These are phyloP conservation scores for Chenopodium album DNA, from an alignment of 148 eudicot species.

Conservation along the genomic window DNA sequence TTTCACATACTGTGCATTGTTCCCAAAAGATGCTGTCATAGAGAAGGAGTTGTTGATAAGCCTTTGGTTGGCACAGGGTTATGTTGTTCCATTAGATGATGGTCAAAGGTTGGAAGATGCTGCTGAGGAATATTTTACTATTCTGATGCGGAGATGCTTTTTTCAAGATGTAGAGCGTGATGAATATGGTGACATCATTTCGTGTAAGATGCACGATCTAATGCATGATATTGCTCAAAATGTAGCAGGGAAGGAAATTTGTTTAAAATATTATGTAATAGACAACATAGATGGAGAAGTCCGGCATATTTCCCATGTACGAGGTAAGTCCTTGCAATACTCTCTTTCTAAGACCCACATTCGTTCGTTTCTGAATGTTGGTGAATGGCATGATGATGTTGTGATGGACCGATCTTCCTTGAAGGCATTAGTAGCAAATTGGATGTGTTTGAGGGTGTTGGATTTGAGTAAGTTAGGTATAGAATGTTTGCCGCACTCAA, in stretches of 20 bases:
- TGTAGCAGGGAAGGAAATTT: constrained; percentile 3
- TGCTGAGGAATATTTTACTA: background rate
- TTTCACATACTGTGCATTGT: background rate
- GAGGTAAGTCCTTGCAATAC: background rate
- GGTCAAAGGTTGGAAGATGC: background rate
- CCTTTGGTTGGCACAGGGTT: background rate
- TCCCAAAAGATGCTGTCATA: background rate
- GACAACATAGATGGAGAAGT: too few species aligned
- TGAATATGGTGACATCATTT: background rate
- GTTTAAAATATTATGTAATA: too few species aligned
- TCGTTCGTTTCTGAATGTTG: background rate
- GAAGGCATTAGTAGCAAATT: too few species aligned
- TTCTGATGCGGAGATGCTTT: background rate
- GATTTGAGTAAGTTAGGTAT: background rate
- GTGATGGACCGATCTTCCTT: too few species aligned
- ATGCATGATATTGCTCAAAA: constrained; percentile 9
- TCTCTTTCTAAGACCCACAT: background rate
- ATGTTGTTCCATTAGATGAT: background rate
- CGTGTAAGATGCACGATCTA: constrained; percentile 16
- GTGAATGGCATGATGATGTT: too few species aligned
- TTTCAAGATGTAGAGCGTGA: background rate
- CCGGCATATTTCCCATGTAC: background rate
- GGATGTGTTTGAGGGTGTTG: background rate
- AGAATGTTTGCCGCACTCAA: background rate
- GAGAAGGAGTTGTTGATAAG: background rate